A percentile compares a stretch with the other conserved stretches of the same genome.
These are phyloP conservation scores for Euphorbia lathyris DNA, from an alignment of 345 rosid species.

Conservation along the genomic window DNA sequence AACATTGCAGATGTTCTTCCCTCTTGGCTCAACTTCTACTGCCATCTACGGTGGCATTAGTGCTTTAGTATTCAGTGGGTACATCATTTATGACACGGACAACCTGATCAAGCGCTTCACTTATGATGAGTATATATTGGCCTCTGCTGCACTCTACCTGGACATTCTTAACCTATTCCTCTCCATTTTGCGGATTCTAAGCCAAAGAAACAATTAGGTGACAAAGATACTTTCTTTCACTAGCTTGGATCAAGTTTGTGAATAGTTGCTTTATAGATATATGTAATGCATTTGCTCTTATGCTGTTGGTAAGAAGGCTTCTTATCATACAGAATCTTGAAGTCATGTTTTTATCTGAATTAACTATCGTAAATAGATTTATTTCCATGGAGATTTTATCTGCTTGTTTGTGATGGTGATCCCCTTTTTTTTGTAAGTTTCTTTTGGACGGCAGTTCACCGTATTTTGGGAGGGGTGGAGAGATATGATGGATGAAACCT, in stretches of 20 bases:
- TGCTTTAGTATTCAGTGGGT: slow-evolving; percentile 86
- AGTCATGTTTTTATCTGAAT: slow-evolving; percentile 3
- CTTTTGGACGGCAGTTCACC: not conserved
- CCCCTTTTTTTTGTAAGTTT: not conserved
- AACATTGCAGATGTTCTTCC: slow-evolving; percentile 71
- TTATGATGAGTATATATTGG: slow-evolving; percentile 88
- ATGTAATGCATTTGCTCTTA: not conserved
- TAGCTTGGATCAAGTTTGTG: slow-evolving; percentile 6
- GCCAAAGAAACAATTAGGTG: slow-evolving; percentile 51
- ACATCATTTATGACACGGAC: slow-evolving; percentile 84
- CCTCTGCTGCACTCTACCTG: slow-evolving; percentile 80
- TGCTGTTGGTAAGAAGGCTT: not conserved
- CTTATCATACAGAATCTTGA: not conserved
- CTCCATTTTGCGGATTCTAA: slow-evolving; percentile 74
- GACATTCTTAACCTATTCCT: slow-evolving; percentile 91
- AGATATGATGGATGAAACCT: too few species aligned
- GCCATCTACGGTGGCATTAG: slow-evolving; percentile 79
- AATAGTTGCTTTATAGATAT: slow-evolving; percentile 3
- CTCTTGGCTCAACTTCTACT: slow-evolving; percentile 71
- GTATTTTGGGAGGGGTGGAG: too few species aligned
- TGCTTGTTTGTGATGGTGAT: not conserved
- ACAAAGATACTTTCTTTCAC: slow-evolving; percentile 6
- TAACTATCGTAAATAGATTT: slow-evolving; percentile 9
- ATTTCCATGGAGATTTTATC: not conserved
- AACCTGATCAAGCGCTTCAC: slow-evolving; percentile 91